Percentiles rank a stretch among this genome's conserved stretches.
phyloP scores from a whole-genome alignment of 2,329 filamentous ascomycete genomes.

The Exophiala dermatitidis region DNA sequence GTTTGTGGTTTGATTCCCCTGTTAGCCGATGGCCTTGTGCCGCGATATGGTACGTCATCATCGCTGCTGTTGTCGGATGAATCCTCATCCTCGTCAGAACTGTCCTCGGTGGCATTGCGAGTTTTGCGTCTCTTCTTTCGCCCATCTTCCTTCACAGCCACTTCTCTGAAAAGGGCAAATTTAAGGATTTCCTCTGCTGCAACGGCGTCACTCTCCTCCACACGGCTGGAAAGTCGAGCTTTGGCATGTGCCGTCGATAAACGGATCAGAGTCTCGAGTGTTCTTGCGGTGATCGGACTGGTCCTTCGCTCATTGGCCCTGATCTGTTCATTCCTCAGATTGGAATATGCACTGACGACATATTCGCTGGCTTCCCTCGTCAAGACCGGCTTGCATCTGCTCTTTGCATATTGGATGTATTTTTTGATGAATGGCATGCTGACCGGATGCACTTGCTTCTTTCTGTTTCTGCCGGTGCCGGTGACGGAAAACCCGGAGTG shows the following conservation, averaged over 20 bases:
- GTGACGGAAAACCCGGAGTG: slow-evolving; percentile 81
- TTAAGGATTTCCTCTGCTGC: slow-evolving; percentile 83
- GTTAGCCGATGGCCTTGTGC: slow-evolving; percentile 26
- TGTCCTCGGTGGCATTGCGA: slow-evolving; percentile 59
- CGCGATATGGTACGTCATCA: slow-evolving; percentile 26
- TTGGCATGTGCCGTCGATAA: slow-evolving; percentile 94
- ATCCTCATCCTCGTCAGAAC: slow-evolving; percentile 55
- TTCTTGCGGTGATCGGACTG: slow-evolving; percentile 92
- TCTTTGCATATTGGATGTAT: slow-evolving; percentile 97
- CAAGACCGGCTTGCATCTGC: slow-evolving; percentile 76
- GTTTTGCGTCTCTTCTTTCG: slow-evolving; percentile 78
- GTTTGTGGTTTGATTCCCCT: slow-evolving; percentile 24
- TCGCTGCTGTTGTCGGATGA: slow-evolving; percentile 34
- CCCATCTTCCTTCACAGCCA: slow-evolving; percentile 59
- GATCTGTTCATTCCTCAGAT: slow-evolving; percentile 90
- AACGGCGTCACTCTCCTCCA: slow-evolving; percentile 82
- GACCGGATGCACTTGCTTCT: slow-evolving; percentile 62
- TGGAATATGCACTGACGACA: slow-evolving; percentile 84
- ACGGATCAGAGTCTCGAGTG: slow-evolving; percentile 95
- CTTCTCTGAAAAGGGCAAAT: slow-evolving; percentile 95
- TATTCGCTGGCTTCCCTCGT: slow-evolving; percentile 88
- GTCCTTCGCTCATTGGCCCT: slow-evolving; percentile 89
- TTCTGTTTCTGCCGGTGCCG: slow-evolving; percentile 59
- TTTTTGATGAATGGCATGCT: slow-evolving; percentile 99
- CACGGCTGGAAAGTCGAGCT: slow-evolving; percentile 73